These are phyloP conservation scores for Aphanomyces astaci DNA, from an alignment of 352 stramenopile genomes.

Conservation along the genomic window DNA sequence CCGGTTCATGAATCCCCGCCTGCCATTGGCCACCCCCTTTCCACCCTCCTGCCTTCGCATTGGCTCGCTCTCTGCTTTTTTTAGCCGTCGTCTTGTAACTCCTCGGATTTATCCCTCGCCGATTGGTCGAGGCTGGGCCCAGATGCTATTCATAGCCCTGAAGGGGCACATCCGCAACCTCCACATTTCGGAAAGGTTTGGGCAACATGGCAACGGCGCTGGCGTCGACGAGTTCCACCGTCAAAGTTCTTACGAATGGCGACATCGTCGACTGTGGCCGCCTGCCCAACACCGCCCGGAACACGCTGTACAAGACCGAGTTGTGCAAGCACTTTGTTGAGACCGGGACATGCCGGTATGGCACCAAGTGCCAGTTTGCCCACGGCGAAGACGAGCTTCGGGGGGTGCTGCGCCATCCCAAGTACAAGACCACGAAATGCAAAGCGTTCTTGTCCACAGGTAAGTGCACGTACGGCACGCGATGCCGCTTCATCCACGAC, in stretches of 20 bases:
- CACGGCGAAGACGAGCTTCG: conserved; percentile 71
- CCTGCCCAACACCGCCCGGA: conserved; percentile 63
- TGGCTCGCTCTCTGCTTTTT: not conserved
- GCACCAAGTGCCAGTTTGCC: conserved; percentile 84
- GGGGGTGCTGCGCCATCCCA: conserved; percentile 79
- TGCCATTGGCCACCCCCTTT: not conserved
- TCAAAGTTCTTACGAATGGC: conserved; percentile 78
- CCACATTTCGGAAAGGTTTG: not conserved
- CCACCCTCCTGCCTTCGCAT: not conserved
- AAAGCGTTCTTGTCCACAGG: conserved; percentile 87
- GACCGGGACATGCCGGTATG: conserved; percentile 81
- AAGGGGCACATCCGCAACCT: not conserved
- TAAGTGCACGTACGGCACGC: conserved; percentile 77
- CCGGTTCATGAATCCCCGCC: not conserved
- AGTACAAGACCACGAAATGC: conserved; percentile 90
- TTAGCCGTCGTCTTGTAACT: not conserved
- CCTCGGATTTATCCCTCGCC: not conserved
- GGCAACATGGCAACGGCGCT: not conserved
- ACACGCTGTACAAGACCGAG: conserved; percentile 85
- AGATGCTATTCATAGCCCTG: not conserved
- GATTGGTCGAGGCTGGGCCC: not conserved
- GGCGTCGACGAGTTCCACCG: conserved; percentile 10
- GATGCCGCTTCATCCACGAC: conserved; percentile 85
- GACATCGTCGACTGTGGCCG: conserved; percentile 79
- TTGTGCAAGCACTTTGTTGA: conserved; percentile 82